Base-by-base conservation (phyloP, 2,329 filamentous ascomycete genomes). In the Nigrospora oryzae region DNA sequence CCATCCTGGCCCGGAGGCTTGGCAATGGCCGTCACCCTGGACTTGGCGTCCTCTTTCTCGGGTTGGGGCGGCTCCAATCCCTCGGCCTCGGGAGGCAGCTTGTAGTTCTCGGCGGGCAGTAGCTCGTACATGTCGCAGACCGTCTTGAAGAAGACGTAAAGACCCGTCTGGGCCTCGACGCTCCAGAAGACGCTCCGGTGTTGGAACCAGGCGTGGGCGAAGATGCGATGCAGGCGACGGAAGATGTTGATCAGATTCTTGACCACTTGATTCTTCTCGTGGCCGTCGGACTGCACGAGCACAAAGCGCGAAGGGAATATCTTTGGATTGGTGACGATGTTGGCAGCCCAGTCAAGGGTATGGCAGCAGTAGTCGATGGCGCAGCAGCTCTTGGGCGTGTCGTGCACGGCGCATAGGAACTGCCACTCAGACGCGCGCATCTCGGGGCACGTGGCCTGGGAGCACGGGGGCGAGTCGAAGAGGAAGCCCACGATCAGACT, bases 391-490 rank as follows among this genome's bases (percentile, higher is more conserved):
- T 97, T 97, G 40, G 93, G 93, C 41, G 89, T 86, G 61, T 97
- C 91, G 63, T 98, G 93, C 3, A 97, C 93, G 42, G 93, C 93
- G 69, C 93, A 98, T 40, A 98, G 80, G 60, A 97, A 98, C 68
- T 98, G 93, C 93, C 93, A 98, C 70, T 98, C 91, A 30, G 87
- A 93, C 3, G 93, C 93, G 60, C 93, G 89, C 93, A 98, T 98
- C 68, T 98, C 93, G 31, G 90, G 89, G 59, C 93, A 98, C 2
- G 93, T 96, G 51, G 76, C 74, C 13, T 86, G 79, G 48, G 89
- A 95, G 69, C 93, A 98, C 3, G 91, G 84, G 7, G 91, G 91
- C 37, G 75, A 77, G 65, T 97, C 93, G 61, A 89, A 87, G 56
- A 98, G 89, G 58, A 98, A 91, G 51, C 88, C 89, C 47, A 95